A percentile compares a stretch with the other conserved stretches of the same genome.
Evolutionary conservation across 805 yeast genomes (phyloP).

Genomic region (Wickerhamiella sergipiensis): DNA sequence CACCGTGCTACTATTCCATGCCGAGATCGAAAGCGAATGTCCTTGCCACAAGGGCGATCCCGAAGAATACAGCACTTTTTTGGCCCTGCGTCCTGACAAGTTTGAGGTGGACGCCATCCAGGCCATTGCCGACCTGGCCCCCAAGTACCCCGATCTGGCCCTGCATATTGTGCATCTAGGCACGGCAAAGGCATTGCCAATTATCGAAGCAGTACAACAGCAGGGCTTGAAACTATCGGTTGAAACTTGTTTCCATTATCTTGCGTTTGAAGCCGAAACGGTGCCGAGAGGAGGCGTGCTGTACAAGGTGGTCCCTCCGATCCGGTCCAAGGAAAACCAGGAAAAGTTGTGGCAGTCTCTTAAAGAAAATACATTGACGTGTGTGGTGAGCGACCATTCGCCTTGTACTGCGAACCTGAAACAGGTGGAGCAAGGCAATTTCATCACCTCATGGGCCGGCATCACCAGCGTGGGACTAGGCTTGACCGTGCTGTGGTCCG

Average conservation of each 20-base stretch:
- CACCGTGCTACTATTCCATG: constrained; percentile 82
- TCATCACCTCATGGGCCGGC: constrained; percentile 94
- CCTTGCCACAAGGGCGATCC: constrained; percentile 31
- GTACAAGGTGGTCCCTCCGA: constrained; percentile 93
- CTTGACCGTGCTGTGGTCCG: constrained; percentile 61
- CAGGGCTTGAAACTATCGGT: constrained; percentile 40
- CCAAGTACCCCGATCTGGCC: constrained; percentile 27
- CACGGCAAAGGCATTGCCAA: constrained; percentile 68
- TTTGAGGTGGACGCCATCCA: constrained; percentile 78
- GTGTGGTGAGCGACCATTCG: constrained; percentile 91
- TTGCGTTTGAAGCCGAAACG: constrained; percentile 61
- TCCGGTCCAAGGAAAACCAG: constrained; percentile 62
- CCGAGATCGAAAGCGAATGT: constrained; percentile 57
- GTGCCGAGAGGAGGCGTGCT: constrained; percentile 70
- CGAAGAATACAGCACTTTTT: constrained; percentile 51
- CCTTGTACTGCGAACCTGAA: constrained; percentile 91
- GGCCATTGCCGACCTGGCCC: constrained; percentile 51
- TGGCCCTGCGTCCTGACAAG: constrained; percentile 77
- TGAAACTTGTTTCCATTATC: constrained; percentile 90
- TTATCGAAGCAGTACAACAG: constrained; percentile 49
- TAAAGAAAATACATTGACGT: constrained; percentile 46
- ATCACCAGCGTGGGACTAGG: constrained; percentile 89
- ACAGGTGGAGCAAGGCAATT: constrained; percentile 70
- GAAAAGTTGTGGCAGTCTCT: constrained; percentile 67
- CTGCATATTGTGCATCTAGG: constrained; percentile 87